These are phyloP conservation scores for Saturnispora saitoi DNA, from an alignment of 805 yeast genomes.

Conservation along the genomic window DNA sequence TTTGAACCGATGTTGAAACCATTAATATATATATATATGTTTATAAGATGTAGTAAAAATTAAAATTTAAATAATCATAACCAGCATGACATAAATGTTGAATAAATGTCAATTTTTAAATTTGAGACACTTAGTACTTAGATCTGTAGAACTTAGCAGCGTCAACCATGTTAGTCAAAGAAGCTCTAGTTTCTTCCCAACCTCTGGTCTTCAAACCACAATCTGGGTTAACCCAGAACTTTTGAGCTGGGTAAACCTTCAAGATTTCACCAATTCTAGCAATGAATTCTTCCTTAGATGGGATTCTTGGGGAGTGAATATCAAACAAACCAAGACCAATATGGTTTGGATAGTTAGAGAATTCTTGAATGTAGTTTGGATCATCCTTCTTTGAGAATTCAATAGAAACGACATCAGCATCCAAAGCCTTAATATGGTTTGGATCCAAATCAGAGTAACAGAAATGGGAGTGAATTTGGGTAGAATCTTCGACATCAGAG, in stretches of 20 bases:
- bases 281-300: constrained; percentile 94
- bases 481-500: constrained; percentile 88
- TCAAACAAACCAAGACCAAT: constrained; percentile 98
- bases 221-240: constrained; percentile 99
- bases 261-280: constrained; percentile 88
- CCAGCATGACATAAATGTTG: constrained; percentile 31
- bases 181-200: constrained; percentile 94
- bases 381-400: constrained; percentile 99
- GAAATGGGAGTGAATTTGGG: constrained; percentile 99
- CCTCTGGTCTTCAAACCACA: constrained; percentile 99
- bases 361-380: constrained; percentile 95
- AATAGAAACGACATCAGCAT: constrained; percentile 98
- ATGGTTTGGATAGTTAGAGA: constrained; percentile 98
- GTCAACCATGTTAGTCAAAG: constrained; percentile 96
- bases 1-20: constrained; percentile 40
- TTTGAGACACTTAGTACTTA: constrained; percentile 22
- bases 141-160: constrained; percentile 94
- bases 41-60: constrained; percentile 11
- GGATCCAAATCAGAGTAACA: constrained; percentile 99
- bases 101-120: constrained; percentile 24
- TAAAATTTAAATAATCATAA: constrained; percentile 13
- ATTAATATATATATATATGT: constrained; percentile 24
- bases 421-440: constrained; percentile 97
- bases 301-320: constrained; percentile 99
- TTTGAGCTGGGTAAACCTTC: constrained; percentile 95